Conservation (phyloP, 2,329 filamentous ascomycete species). For the Plenodomus lindquistii region DNA sequence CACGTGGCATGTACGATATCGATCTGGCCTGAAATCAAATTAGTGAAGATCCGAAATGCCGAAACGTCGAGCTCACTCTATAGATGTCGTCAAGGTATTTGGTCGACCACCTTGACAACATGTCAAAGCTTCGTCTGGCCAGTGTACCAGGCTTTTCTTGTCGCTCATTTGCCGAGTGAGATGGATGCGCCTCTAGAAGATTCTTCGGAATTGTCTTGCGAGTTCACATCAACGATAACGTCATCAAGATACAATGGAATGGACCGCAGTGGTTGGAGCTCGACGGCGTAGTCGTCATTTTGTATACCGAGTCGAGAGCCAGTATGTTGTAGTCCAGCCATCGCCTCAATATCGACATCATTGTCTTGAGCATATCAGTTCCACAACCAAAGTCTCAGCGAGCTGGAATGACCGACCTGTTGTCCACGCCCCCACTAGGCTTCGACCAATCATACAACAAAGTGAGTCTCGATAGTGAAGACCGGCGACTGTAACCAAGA, state of each 20-base stretch:
- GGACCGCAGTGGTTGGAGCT: neutral
- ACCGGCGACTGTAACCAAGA: conserved; percentile 4
- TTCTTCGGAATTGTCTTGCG: neutral
- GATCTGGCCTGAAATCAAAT: no score
- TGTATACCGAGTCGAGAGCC: neutral
- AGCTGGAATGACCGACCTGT: neutral
- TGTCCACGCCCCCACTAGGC: conserved; percentile 1
- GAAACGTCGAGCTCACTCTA: no score
- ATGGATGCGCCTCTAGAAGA: neutral
- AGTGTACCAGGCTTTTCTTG: neutral
- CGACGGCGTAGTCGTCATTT: neutral
- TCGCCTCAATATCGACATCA: neutral
- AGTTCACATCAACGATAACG: neutral
- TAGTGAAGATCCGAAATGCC: no score
- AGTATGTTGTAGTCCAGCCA: neutral
- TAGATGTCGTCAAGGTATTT: no score
- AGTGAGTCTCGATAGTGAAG: conserved; percentile 8
- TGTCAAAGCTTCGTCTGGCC: neutral
- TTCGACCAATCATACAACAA: conserved; percentile 5
- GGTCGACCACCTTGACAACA: neutral
- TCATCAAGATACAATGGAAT: neutral
- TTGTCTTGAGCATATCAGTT: neutral
- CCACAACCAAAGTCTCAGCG: neutral
- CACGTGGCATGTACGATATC: no score
- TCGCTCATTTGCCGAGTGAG: neutral